Evolutionary conservation across 192 early-diverging fungal species (phyloP), one percentile per base, ranked within the genome.

Genomic region (Coemansia sp.): DNA sequence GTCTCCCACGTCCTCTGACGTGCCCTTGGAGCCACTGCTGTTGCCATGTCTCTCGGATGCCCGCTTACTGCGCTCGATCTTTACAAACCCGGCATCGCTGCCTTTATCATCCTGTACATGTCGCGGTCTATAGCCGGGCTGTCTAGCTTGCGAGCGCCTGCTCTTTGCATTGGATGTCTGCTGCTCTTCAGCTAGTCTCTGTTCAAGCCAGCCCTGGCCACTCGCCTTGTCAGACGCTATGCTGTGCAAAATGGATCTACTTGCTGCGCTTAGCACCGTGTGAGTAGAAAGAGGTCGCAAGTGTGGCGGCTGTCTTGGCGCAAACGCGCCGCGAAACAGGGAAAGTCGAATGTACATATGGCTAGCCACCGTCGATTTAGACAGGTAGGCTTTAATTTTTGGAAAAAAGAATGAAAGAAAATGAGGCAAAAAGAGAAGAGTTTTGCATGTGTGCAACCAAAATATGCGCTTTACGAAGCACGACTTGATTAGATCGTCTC

Each of bases 11-110:
- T 44, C 65, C 3, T 43, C 49, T 24, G 60, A 27, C 13, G 1
- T 27, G 16, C 7, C 39, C 50, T 65, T 53, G 57, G 33, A 1
- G 22, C 47, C 16, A 29, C 49, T 34, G 16, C 16, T 58, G 15
- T 24, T 58, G 57, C 57, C 57, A 18, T n/a, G 57, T 13, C 9
- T 8, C 24, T 46, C 18, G 12, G 36, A 13, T 34, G 34, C 29
- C 16, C 57, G 57, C 33, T 16, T 58, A 13, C 57, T 18, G n/a
- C 53, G 52, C 47, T 49, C 60, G 29, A 72, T 62, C 65, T 71
- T 80, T 20, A 68, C 53, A 69, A 75, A 80, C 20, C 78, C 78
- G 5, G 31, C 1, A 20, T 16, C 50, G 60, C 52, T 16, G 6
- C 31, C 57, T 5, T 10, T 34, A 4, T 31, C 57, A 58, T 18